A percentile compares a stretch with the other conserved stretches of the same genome.
Conservation (phyloP, 768 basidiomycete species). For the Tubosaeta sp. region DNA sequence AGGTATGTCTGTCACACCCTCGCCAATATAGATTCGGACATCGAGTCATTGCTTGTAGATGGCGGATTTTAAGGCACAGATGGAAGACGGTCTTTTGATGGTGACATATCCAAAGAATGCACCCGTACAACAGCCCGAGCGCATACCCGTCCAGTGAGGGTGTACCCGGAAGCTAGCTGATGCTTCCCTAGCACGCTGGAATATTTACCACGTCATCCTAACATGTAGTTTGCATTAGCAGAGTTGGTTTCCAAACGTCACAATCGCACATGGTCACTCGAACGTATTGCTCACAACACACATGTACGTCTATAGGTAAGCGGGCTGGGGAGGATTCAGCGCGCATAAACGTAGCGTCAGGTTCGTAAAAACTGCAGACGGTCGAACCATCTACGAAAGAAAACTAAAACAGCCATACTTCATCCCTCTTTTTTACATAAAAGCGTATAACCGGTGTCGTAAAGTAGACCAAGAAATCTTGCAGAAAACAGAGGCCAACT, state of each 20-base stretch:
- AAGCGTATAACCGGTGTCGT: neutral
- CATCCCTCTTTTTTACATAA: neutral
- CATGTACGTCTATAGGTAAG: neutral
- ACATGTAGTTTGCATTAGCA: no score
- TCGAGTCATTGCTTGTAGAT: no score
- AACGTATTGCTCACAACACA: neutral
- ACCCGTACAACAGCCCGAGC: neutral
- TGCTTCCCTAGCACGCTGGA: no score
- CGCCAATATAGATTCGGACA: no score
- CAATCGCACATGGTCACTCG: neutral
- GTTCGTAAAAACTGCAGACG: neutral
- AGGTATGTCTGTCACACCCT: no score
- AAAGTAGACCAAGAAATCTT: neutral
- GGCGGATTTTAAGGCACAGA: neutral
- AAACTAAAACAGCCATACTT: neutral
- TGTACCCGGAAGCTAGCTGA: no score
- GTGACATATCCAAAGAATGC: neutral
- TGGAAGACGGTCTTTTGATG: neutral
- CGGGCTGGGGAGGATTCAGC: neutral
- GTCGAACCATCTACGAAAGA: neutral
- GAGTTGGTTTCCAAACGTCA: no score
- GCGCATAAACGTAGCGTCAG: neutral
- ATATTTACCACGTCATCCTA: no score
- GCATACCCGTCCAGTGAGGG: neutral
- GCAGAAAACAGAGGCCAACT: neutral